Evolutionary conservation across 768 basidiomycete species (phyloP).

Genomic region (Boletus reticuloceps): DNA sequence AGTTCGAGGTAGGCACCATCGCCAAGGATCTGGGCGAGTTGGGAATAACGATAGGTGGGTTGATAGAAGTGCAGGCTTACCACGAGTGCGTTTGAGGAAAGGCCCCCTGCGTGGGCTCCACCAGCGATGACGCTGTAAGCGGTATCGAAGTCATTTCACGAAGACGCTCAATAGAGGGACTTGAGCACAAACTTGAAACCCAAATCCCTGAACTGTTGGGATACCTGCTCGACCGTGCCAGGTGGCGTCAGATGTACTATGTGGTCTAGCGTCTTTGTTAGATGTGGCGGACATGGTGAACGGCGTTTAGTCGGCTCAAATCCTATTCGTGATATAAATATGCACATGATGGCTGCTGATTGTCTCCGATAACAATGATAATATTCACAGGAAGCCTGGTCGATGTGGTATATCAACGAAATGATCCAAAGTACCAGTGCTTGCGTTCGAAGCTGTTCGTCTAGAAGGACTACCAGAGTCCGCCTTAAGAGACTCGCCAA

Average conservation of each 20-base stretch:
- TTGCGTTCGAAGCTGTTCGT: neutral
- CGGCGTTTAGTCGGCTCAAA: too few species aligned
- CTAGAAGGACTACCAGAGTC: neutral
- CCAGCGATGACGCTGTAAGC: constrained; percentile 59
- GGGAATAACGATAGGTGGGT: neutral
- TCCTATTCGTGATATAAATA: neutral
- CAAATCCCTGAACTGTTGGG: constrained; percentile 51
- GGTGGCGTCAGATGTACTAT: constrained; percentile 72
- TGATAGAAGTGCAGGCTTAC: constrained; percentile 30
- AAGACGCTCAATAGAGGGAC: neutral
- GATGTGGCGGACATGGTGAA: constrained; percentile 27
- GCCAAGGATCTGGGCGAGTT: constrained; percentile 15
- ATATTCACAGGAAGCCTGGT: neutral
- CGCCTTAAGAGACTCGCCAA: neutral
- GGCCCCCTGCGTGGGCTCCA: constrained; percentile 61
- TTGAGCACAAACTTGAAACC: constrained; percentile 58
- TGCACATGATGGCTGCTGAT: neutral
- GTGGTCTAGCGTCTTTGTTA: constrained; percentile 58
- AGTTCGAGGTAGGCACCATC: constrained; percentile 69
- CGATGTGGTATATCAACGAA: neutral
- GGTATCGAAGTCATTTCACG: neutral
- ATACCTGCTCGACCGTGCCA: constrained; percentile 47
- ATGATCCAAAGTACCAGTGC: neutral
- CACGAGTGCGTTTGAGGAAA: constrained; percentile 64
- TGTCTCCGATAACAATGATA: neutral